Evolutionary conservation across 495 filamentous ascomycete species (phyloP).

Genomic region (Neurospora sp.): DNA sequence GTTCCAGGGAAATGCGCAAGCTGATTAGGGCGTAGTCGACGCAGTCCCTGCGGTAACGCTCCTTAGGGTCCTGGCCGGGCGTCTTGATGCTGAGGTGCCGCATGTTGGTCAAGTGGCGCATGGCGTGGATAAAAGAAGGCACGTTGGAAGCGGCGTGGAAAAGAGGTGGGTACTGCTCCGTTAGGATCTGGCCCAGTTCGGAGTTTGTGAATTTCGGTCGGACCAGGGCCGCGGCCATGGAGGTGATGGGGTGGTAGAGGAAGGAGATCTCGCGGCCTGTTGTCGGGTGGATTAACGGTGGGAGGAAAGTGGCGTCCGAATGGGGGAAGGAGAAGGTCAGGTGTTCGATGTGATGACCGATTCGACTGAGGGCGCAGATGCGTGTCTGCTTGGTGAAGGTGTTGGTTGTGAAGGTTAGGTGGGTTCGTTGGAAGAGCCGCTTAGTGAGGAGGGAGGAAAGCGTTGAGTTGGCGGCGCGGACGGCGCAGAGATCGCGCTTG

Average conservation of each 20-base stretch:
- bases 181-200: slow-evolving; percentile 57
- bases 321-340: slow-evolving; percentile 64
- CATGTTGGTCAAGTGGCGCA: slow-evolving; percentile 52
- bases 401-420: slow-evolving; percentile 56
- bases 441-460: slow-evolving; percentile 43
- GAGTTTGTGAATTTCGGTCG: slow-evolving; percentile 54
- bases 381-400: slow-evolving; percentile 59
- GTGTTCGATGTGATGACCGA: slow-evolving; percentile 61
- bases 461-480: slow-evolving; percentile 39
- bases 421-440: slow-evolving; percentile 41
- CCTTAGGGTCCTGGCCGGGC: slow-evolving; percentile 53
- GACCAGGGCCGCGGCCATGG: slow-evolving; percentile 33
- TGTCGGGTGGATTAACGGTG: slow-evolving; percentile 59
- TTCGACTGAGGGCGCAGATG: slow-evolving; percentile 56
- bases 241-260: slow-evolving; percentile 60
- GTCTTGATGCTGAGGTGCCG: slow-evolving; percentile 60
- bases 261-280: slow-evolving; percentile 65
- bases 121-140: slow-evolving; percentile 60
- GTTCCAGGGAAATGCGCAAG: slow-evolving; percentile 65
- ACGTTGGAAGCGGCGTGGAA: slow-evolving; percentile 83
- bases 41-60: slow-evolving; percentile 59
- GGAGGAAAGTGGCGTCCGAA: slow-evolving; percentile 59
- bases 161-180: slow-evolving; percentile 68
- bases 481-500: slow-evolving; percentile 38
- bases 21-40: slow-evolving; percentile 79